Conservation (phyloP, 2,329 filamentous ascomycete species). For the Phyllosticta citribraziliensis region DNA sequence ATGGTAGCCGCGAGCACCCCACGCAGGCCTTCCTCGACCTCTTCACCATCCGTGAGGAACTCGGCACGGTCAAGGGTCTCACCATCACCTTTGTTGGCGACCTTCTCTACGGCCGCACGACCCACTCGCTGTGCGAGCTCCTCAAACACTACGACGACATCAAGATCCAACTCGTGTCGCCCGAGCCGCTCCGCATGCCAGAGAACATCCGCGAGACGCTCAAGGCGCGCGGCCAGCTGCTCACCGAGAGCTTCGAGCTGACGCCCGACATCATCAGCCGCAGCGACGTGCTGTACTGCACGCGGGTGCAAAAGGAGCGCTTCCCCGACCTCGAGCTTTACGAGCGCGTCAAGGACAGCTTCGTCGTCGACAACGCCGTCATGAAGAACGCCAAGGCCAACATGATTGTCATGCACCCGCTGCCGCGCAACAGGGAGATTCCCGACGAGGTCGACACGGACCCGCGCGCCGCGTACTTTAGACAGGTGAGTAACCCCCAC, state of each 20-base stretch:
- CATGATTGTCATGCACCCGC: constrained; percentile 91
- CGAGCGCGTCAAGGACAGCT: constrained; percentile 77
- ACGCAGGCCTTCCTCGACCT: constrained; percentile 96
- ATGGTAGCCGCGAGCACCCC: constrained; percentile 90
- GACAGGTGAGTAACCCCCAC: constrained; percentile 65
- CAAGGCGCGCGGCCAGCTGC: constrained; percentile 63
- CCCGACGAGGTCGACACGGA: constrained; percentile 96
- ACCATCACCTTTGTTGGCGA: constrained; percentile 96
- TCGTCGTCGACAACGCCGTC: constrained; percentile 82
- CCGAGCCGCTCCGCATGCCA: constrained; percentile 68
- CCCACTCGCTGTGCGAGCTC: constrained; percentile 90
- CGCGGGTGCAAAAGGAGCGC: constrained; percentile 89
- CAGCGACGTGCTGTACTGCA: constrained; percentile 94
- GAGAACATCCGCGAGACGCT: constrained; percentile 63
- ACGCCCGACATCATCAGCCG: constrained; percentile 78
- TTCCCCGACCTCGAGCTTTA: constrained; percentile 76
- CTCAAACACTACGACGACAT: constrained; percentile 87
- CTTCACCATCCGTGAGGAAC: constrained; percentile 95
- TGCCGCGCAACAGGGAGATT: constrained; percentile 89
- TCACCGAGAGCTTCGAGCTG: constrained; percentile 64
- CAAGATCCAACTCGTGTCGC: constrained; percentile 82
- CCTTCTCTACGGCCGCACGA: constrained; percentile 82
- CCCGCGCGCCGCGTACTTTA: constrained; percentile 91
- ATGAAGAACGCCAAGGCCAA: constrained; percentile 84
- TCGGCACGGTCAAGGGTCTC: constrained; percentile 88